Base-by-base conservation (phyloP, 306 rosid species). In the Fragaria ananassa region DNA sequence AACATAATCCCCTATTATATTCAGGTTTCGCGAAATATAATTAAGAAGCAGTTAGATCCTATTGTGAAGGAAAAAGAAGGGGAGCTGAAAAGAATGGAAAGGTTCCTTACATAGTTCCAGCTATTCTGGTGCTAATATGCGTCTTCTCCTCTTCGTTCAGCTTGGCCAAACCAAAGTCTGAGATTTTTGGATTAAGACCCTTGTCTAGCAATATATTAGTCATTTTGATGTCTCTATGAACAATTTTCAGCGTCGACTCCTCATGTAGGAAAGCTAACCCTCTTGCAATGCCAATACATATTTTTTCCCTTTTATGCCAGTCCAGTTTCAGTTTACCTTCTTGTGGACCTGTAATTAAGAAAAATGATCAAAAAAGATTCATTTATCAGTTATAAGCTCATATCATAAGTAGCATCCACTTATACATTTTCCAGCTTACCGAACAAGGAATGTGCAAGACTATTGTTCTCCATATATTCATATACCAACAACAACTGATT, bases 121-220 rank as follows among this genome's bases (percentile, higher is more conserved):
- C 76, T 0, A 72, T 35, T 31, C 42, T 61, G 6, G n/a, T 61
- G 42, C 67, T 61, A 61, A 87, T 73, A 68, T 89, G 94, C 56
- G 82, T 84, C 37, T 85, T 85, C 51, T 88, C 89, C 71, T 86
- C 91, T 61, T 91, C 88, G 41, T 85, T 69, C 29, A 91, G 86
- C 84, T 68, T 91, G 25, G 96, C 96, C 89, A 91, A 83, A 46
- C 96, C 96, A 57, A 88, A 91, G 72, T 91, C 91, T 3, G 93
- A 91, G 76, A 91, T 91, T 61, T 88, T 90, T 4, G 96, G 83
- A 62, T 82, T 91, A 44, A 91, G 79, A 72, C 85, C 74, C 37
- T 56, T 46, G 49, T 91, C 93, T 44, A 91, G 87, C 46, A 91
- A 75, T 67, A 88, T 82, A 35, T 87, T 88, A 10, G 83, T 80